These are phyloP conservation scores for Trichophaea hybrida DNA, from an alignment of 2,329 filamentous ascomycete species.

Conservation along the genomic window DNA sequence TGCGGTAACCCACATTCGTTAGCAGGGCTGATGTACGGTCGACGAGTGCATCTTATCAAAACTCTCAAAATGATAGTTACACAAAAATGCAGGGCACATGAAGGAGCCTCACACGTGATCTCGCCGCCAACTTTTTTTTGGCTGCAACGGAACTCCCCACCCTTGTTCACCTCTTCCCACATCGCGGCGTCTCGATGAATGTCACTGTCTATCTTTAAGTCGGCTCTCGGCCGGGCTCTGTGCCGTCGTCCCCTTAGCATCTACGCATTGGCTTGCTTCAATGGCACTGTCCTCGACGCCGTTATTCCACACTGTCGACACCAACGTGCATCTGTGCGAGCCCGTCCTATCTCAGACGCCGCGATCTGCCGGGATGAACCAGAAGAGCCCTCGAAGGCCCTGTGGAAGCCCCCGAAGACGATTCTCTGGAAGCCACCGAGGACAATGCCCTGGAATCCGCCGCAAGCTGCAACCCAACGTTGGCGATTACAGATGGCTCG, in stretches of 20 bases:
- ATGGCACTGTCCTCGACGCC: not conserved
- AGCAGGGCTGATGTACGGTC: not conserved
- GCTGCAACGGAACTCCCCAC: not conserved
- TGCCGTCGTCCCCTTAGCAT: constrained; percentile 6
- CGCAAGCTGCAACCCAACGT: too few species aligned
- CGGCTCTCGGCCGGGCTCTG: constrained; percentile 13
- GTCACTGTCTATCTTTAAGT: constrained; percentile 19
- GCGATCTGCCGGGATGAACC: too few species aligned
- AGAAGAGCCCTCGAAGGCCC: too few species aligned
- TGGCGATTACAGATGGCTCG: too few species aligned
- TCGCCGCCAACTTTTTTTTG: not conserved
- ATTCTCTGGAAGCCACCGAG: too few species aligned
- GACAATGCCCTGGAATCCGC: too few species aligned
- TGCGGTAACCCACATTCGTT: not conserved
- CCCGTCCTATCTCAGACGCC: too few species aligned
- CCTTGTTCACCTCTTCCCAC: not conserved
- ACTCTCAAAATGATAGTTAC: not conserved
- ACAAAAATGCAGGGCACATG: not conserved
- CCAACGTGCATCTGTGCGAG: not conserved
- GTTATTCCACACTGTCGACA: not conserved
- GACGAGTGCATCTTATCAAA: too few species aligned
- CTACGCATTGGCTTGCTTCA: not conserved
- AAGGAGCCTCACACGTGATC: constrained; percentile 4
- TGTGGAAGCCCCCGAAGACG: too few species aligned
- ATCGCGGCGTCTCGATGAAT: constrained; percentile 16